phyloP scores from a whole-genome alignment of 2,329 filamentous ascomycete genomes.

The Penicillium olsonii region DNA sequence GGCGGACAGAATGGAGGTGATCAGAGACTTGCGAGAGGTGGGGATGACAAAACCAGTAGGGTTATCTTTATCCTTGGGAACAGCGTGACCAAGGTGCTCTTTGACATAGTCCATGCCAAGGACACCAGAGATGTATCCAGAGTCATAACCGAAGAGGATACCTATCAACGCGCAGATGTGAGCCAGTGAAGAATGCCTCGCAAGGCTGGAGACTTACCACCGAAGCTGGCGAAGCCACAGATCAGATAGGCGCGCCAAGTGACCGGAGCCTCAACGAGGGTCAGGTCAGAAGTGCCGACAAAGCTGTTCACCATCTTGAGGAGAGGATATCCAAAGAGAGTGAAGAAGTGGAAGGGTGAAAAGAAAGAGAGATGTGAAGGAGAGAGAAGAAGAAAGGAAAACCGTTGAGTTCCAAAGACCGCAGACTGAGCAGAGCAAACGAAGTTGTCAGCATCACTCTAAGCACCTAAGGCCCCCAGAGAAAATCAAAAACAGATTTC shows the following conservation, averaged over 20 bases:
- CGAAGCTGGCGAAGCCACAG: conserved; percentile 70
- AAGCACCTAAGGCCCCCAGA: no score
- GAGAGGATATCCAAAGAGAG: background rate
- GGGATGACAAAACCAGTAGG: conserved; percentile 45
- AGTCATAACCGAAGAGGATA: conserved; percentile 48
- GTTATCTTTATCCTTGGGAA: conserved; percentile 29
- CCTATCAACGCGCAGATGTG: conserved; percentile 4
- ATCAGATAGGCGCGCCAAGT: conserved; percentile 69
- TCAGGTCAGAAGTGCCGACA: conserved; percentile 50
- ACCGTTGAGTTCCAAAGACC: no score
- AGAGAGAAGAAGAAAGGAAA: no score
- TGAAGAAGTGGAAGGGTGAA: background rate
- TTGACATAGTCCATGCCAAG: conserved; percentile 54
- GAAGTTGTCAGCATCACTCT: background rate
- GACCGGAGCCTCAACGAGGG: conserved; percentile 67
- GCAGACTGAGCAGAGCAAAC: background rate
- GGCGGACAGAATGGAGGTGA: conserved; percentile 74
- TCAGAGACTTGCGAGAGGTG: conserved; percentile 57
- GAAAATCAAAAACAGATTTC: no score
- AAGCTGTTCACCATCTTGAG: background rate
- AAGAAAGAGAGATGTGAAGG: background rate
- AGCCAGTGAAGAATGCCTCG: background rate
- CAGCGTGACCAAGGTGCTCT: conserved; percentile 36
- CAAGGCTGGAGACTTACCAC: conserved; percentile 39
- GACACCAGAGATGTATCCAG: conserved; percentile 33